Percentiles rank a stretch among this genome's conserved stretches.
phyloP scores from a whole-genome alignment of 2,329 filamentous ascomycete species.

The Beauveria sp. region DNA sequence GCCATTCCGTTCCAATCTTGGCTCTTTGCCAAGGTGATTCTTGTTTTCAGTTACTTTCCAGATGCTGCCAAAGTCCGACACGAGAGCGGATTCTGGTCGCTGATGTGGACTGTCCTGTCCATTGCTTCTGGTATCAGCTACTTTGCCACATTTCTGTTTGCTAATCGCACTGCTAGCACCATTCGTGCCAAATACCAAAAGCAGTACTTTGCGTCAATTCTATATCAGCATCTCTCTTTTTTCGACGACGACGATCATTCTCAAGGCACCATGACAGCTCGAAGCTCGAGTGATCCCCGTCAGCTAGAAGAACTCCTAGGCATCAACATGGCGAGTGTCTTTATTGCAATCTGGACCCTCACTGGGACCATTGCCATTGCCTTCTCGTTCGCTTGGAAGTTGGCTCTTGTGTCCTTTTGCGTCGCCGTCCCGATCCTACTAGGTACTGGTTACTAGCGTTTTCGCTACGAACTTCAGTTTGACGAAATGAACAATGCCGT shows the following conservation, averaged over 20 bases:
- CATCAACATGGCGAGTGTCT: conserved; percentile 57
- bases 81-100: conserved; percentile 52
- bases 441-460: conserved; percentile 40
- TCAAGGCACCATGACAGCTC: conserved; percentile 51
- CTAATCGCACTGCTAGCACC: conserved; percentile 39
- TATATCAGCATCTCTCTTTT: conserved; percentile 51
- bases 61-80: conserved; percentile 26
- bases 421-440: conserved; percentile 48
- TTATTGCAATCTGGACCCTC: conserved; percentile 57
- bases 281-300: conserved; percentile 48
- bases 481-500: conserved; percentile 61
- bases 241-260: conserved; percentile 55
- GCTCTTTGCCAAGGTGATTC: conserved; percentile 47
- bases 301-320: conserved; percentile 56
- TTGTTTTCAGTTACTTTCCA: conserved; percentile 35
- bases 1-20: conserved; percentile 45
- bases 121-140: conserved; percentile 45
- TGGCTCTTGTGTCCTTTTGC: conserved; percentile 59
- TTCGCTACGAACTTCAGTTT: conserved; percentile 55
- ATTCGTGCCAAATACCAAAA: conserved; percentile 49
- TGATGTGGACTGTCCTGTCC: conserved; percentile 58
- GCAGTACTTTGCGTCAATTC: conserved; percentile 53
- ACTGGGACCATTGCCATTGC: conserved; percentile 57
- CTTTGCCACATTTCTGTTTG: conserved; percentile 29
- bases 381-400: conserved; percentile 70